Conservation (phyloP, 495 filamentous ascomycete species). For the Penicillium lividum region DNA sequence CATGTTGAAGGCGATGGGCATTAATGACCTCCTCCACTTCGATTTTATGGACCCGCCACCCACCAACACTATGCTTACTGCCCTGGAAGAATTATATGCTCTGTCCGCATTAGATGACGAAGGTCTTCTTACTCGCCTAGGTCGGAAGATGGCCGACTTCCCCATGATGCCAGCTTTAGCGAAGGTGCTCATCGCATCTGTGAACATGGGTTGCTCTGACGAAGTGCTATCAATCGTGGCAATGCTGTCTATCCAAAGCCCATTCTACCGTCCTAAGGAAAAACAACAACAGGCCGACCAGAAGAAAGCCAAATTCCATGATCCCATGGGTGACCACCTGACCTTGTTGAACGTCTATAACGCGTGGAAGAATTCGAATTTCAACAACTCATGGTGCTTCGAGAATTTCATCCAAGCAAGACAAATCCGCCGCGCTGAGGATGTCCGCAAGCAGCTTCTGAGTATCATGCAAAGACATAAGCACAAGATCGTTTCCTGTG, state of each 20-base stretch:
- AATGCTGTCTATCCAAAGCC: slow-evolving; percentile 81
- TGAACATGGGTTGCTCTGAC: slow-evolving; percentile 85
- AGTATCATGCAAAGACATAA: slow-evolving; percentile 90
- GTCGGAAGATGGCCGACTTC: slow-evolving; percentile 97
- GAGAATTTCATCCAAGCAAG: slow-evolving; percentile 98
- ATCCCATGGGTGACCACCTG: slow-evolving; percentile 90
- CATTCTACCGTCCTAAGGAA: slow-evolving; percentile 95
- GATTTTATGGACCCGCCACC: slow-evolving; percentile 99
- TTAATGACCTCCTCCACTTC: slow-evolving; percentile 96
- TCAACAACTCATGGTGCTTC: slow-evolving; percentile 86
- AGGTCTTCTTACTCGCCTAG: slow-evolving; percentile 87
- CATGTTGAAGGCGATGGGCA: slow-evolving; percentile 99
- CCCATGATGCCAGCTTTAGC: slow-evolving; percentile 89
- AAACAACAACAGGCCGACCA: slow-evolving; percentile 95
- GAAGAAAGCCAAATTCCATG: slow-evolving; percentile 97
- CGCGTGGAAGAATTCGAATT: slow-evolving; percentile 81
- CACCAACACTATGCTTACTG: slow-evolving; percentile 95
- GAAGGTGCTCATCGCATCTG: slow-evolving; percentile 85
- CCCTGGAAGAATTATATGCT: slow-evolving; percentile 92
- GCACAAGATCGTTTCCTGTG: slow-evolving; percentile 78
- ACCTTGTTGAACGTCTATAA: slow-evolving; percentile 97
- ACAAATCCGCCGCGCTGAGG: slow-evolving; percentile 81
- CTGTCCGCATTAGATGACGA: slow-evolving; percentile 93
- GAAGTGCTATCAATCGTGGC: slow-evolving; percentile 94
- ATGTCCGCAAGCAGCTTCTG: slow-evolving; percentile 87